These are phyloP conservation scores for Senecio squalidus DNA, from an alignment of 140 eudicot species.

Conservation along the genomic window DNA sequence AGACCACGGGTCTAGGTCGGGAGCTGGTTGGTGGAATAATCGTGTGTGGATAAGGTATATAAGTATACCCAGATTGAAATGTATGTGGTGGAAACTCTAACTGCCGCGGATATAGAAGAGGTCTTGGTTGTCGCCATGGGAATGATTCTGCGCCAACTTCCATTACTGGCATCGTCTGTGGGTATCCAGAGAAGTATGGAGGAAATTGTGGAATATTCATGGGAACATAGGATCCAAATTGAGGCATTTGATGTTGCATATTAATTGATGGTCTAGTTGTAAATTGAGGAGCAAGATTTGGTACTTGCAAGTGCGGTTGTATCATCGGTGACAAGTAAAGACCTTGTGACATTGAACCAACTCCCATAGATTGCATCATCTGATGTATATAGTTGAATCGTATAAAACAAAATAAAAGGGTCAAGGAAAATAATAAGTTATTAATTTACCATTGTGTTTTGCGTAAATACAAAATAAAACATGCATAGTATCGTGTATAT, in stretches of 20 bases:
- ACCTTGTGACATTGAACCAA: constrained; percentile 13
- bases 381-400: not conserved
- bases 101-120: constrained; percentile 6
- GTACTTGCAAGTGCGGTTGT: constrained; percentile 9
- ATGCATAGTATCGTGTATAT: too few relatives aligned
- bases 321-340: not conserved
- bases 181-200: constrained; percentile 3
- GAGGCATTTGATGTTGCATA: constrained; percentile 8
- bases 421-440: not conserved
- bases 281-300: not conserved
- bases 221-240: constrained; percentile 11
- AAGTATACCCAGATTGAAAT: not conserved
- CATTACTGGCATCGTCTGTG: constrained; percentile 6
- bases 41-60: constrained; percentile 1
- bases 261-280: not conserved
- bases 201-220: not conserved
- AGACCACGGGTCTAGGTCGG: constrained; percentile 2
- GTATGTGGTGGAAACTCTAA: constrained; percentile 10
- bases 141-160: not conserved
- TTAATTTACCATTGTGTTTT: not conserved
- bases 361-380: constrained; percentile 15
- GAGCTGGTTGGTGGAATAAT: constrained; percentile 4
- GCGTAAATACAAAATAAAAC: not conserved
- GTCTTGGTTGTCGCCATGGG: constrained; percentile 10
- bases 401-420: not conserved